Evolutionary conservation across 2,329 filamentous ascomycete species (phyloP), one percentile per base, ranked within the genome.

Genomic region (Colletotrichum sp.): DNA sequence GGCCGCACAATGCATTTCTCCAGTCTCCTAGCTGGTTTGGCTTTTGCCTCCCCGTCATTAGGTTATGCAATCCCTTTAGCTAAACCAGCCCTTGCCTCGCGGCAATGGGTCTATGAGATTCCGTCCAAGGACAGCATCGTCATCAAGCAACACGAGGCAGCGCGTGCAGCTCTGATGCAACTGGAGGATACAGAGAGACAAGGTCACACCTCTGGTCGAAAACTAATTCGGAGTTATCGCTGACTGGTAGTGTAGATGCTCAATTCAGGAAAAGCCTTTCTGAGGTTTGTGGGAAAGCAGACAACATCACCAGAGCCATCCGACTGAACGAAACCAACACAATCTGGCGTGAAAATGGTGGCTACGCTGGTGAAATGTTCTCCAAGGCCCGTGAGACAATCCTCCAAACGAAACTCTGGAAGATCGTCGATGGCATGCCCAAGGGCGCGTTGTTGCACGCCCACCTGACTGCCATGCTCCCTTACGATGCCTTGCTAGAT

Each of bases 341-440:
- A 26, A 16, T 58, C 6, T 58, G 55, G 55, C 55, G 55, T 24
- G 8, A 58, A 28, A 28, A 28, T 28, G 55, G 26, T 16, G 21
- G 55, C 21, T 95, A 94, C 82, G 95, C 95, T 1, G 96, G 96
- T 13, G 98, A 98, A 94, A 97, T 98, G 94, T 98, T 98, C 85
- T 93, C 91, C 43, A 89, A 96, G 43, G 95, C 95, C 79, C 96
- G 96, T 84, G 91, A 93, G n/a, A 92, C 92, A 48, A 98, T 98
- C 92, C 95, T 98, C 84, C 89, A 89, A 79, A 98, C 95, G 16
- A 93, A 93, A 81, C 88, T 98, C 28, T 99, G 95, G 95, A 90
- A 92, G 78, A 97, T 98, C 79, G 90, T 98, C 18, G 91, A 93
- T 75, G 90, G 88, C 78, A 95, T 99, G 94, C 96, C 96, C 32